phyloP scores from a whole-genome alignment of 176 grass and related monocot species.

The Musa beccarii region DNA sequence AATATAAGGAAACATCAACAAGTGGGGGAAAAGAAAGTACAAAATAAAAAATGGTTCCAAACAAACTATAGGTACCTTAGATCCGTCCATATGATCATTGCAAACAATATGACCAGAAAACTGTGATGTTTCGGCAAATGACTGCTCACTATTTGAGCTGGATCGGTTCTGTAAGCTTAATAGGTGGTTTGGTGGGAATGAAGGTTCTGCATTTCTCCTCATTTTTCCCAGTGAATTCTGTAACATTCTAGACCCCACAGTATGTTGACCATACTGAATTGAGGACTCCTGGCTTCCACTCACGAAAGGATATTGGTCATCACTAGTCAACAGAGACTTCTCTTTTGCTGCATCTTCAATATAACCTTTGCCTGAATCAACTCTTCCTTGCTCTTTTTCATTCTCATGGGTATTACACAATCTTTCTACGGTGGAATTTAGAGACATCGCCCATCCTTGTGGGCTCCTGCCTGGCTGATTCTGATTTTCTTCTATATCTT shows the following conservation, averaged over 20 bases:
- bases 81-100: background rate
- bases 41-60: background rate
- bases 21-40: background rate
- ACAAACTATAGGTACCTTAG: conserved; percentile 8
- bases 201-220: background rate
- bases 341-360: conserved; percentile 3
- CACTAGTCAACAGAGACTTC: background rate
- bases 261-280: conserved; percentile 14
- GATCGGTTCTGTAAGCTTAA: background rate
- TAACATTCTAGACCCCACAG: conserved; percentile 4
- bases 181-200: background rate
- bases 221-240: conserved; percentile 2
- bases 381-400: background rate
- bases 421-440: background rate
- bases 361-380: conserved; percentile 8
- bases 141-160: conserved; percentile 16
- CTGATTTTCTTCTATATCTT: conserved; percentile 12
- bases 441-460: conserved; percentile 10
- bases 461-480: background rate
- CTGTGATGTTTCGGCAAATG: conserved; percentile 1
- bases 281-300: conserved; percentile 7
- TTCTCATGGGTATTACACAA: background rate
- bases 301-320: background rate
- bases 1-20: background rate
- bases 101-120: background rate